phyloP scores from a whole-genome alignment of 176 grass and related monocot species.

The Sorghum bicolor region Sorghum_bicolor_NCBIv3 NC_012877.2:58095501-58096000 shows the following conservation, averaged over 20 bases:
- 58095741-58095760: conserved; percentile 57
- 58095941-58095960: conserved; percentile 49
- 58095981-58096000: conserved; percentile 90
- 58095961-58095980: conserved; percentile 71
- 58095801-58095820: conserved; percentile 70
- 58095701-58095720: conserved; percentile 96
- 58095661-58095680: conserved; percentile 60
- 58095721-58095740: conserved; percentile 88
- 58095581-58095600: conserved; percentile 64
- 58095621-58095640: conserved; percentile 88
- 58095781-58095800: conserved; percentile 94
- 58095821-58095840: conserved; percentile 48
- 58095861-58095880: conserved; percentile 70
- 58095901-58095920: conserved; percentile 89
- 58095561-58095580: conserved; percentile 82
- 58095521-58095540: conserved; percentile 68
- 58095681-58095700: conserved; percentile 83
- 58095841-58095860: conserved; percentile 58
- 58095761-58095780: conserved; percentile 86
- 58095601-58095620: conserved; percentile 87
- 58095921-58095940: conserved; percentile 74
- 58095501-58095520: conserved; percentile 61
- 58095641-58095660: conserved; percentile 88
- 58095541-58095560: conserved; percentile 96
- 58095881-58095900: conserved; percentile 83